Evolutionary conservation across 2,329 filamentous ascomycete species (phyloP), one percentile per base, ranked within the genome.

Genomic region (Colletotrichum chrysophilum): DNA sequence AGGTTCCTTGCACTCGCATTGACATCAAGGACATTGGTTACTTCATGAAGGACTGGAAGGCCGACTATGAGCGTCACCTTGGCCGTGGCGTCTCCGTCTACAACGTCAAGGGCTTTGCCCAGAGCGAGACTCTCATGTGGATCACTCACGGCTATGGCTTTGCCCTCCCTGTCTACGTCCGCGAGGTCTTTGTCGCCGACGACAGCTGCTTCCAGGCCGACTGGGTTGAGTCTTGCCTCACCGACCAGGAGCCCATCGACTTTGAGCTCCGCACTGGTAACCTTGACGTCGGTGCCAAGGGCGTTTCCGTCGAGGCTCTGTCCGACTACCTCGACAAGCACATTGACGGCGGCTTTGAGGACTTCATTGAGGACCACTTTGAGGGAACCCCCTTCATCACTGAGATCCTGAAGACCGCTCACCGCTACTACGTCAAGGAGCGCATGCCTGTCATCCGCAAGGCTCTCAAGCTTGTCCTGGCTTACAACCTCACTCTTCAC

Each of bases 31-130:
- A 98, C 81, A 98, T 98, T 81, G 95, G 93, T 58, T 98, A 97
- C 86, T 98, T 98, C 89, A 97, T 98, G 95, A 98, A 98, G 89
- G 96, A 98, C 85, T 98, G 96, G 96, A 98, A 96, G 87, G 96
- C 96, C 60, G 96, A 98, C 84, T 98, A 97, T 81, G 96, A 98
- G 87, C 94, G 96, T 80, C 96, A 98, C 83, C 91, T 97, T 79
- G 94, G 92, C 78, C 92, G 95, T 74, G 95, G 95, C 71, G 95
- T 98, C 83, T 97, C 96, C 3, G 94, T 98, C 65, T 96, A 94
- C 85, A 98, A 98, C 82, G 97, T 98, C 87, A 98, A 98, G 88
- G 96, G 96, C 66, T 93, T 93, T 78, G 87, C 91, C 16, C 88
- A 89, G 77, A 93, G 92, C 84, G 92, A 93, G 84, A 91, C 89